Percentiles rank a stretch among this genome's conserved stretches.
phyloP scores from a whole-genome alignment of 305 asterid species.

The Euphrasia arctica region DNA sequence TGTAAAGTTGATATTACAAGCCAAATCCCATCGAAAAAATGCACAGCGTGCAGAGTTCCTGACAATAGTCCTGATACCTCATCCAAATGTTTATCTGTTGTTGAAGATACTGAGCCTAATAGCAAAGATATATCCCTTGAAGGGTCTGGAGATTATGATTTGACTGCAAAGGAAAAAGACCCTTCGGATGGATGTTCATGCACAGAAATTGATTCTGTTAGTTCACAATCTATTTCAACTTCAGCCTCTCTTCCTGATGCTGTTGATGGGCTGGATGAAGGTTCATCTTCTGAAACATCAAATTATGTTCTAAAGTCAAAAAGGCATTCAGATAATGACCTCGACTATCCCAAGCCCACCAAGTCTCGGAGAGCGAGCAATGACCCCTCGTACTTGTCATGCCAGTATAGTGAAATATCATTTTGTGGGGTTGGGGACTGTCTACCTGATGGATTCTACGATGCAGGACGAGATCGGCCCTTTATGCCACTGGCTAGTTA shows the following conservation, averaged over 20 bases:
- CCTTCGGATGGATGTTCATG: constrained; percentile 21
- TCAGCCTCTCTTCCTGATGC: constrained; percentile 41
- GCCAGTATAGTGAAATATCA: constrained; percentile 69
- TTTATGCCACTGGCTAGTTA: constrained; percentile 61
- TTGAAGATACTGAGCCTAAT: no score
- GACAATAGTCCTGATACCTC: constrained; percentile 29
- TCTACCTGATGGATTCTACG: constrained; percentile 93
- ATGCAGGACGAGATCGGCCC: constrained; percentile 94
- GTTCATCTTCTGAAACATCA: constrained; percentile 41
- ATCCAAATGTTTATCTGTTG: constrained; percentile 41
- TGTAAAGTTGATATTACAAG: constrained; percentile 47
- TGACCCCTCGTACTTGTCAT: constrained; percentile 52
- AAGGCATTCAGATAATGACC: constrained; percentile 79
- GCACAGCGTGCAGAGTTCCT: constrained; percentile 50
- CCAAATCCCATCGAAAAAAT: constrained; percentile 41
- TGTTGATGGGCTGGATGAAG: constrained; percentile 40
- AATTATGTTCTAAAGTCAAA: constrained; percentile 51
- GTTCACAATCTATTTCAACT: constrained; percentile 32
- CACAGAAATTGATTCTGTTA: constrained; percentile 28
- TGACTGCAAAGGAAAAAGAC: constrained; percentile 19
- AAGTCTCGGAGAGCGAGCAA: constrained; percentile 68
- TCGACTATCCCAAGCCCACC: constrained; percentile 83
- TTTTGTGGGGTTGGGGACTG: constrained; percentile 70
- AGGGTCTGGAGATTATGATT: constrained; percentile 31
- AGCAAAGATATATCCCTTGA: no score